phyloP scores from a whole-genome alignment of 2,329 filamentous ascomycete genomes.

The Coniella vitis region DNA sequence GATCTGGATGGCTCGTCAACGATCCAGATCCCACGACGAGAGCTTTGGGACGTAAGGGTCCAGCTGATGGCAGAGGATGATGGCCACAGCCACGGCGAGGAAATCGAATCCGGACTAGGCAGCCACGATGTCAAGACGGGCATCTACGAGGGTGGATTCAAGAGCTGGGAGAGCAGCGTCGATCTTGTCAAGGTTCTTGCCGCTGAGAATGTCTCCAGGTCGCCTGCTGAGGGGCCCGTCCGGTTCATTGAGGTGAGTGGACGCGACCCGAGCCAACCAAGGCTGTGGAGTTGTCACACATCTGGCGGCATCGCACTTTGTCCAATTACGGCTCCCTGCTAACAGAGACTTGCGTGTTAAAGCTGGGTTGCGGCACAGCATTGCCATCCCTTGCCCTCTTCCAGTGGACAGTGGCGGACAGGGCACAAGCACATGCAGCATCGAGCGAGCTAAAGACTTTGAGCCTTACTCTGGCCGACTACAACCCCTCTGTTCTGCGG shows the following conservation, averaged over 20 bases:
- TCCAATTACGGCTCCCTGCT: slow-evolving; percentile 15
- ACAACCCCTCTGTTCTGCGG: slow-evolving; percentile 70
- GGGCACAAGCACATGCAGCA: slow-evolving; percentile 5
- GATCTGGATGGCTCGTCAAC: slow-evolving; percentile 49
- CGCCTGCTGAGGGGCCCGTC: slow-evolving; percentile 28
- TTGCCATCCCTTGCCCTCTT: slow-evolving; percentile 67
- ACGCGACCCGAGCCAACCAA: slow-evolving; percentile 5
- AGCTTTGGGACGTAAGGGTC: slow-evolving; percentile 74
- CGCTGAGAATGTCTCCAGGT: slow-evolving; percentile 29
- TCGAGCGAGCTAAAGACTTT: slow-evolving; percentile 28
- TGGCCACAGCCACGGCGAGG: slow-evolving; percentile 28
- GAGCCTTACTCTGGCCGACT: slow-evolving; percentile 66
- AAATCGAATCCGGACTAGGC: slow-evolving; percentile 47
- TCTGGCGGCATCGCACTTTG: not conserved
- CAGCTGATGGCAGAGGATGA: slow-evolving; percentile 73
- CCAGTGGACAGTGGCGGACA: slow-evolving; percentile 41
- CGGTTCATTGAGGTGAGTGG: slow-evolving; percentile 48
- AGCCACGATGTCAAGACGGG: slow-evolving; percentile 72
- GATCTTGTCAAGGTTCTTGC: slow-evolving; percentile 68
- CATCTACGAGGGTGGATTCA: slow-evolving; percentile 82
- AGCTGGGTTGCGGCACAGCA: slow-evolving; percentile 75
- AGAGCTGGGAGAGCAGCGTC: slow-evolving; percentile 82
- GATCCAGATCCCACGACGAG: slow-evolving; percentile 60
- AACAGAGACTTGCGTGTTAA: slow-evolving; percentile 16
- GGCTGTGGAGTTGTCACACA: not conserved